Evolutionary conservation across 2,329 filamentous ascomycete species (phyloP), one percentile per base, ranked within the genome.

Genomic region (Fusarium falciforme): DNA sequence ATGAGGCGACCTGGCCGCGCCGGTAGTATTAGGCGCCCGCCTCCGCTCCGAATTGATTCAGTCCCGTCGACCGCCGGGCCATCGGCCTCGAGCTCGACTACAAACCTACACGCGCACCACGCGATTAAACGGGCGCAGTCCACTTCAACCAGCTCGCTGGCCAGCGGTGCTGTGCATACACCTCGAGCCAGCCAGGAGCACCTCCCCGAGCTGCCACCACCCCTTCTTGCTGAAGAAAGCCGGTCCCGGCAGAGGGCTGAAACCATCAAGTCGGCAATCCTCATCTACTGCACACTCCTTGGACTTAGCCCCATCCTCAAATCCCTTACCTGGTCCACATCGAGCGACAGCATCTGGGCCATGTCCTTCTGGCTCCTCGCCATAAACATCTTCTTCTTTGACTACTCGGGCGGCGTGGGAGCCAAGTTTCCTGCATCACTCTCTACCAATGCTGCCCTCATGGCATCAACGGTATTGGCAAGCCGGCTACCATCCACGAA

Each of bases 341-440:
- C 94, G 9, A 93, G 91, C 65, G 96, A 99, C 87, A 96, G 93
- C 49, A 99, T 99, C 81, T 99, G 96, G 96, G 94, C 96, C 67
- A 93, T 99, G 86, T 96, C 94, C 60, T 95, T 94, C 79, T 96
- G 95, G 91, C 88, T 99, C 52, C 90, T 99, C 72, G 90, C 93
- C 78, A 96, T 98, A 84, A 99, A 99, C 82, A 94, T 98, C 71
- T 97, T 98, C 83, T 98, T 97, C 82, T 98, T 98, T 80, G 96
- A 99, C 86, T 99, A 99, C 82, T 94, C 94, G 12, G 93, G 93
- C 44, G 89, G 90, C 36, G 83, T 90, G 25, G 86, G 86, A 27
- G 84, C 82, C 68, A 93, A 91, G 76, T 92, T 94, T 76, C 92
- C 92, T 1, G 92, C 92, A 11, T 92, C 87, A 5, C 88, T 98